A percentile compares a stretch with the other conserved stretches of the same genome.
These are phyloP conservation scores for Pouteria glomerata DNA, from an alignment of 148 eudicot genomes.

Conservation along the genomic window DNA sequence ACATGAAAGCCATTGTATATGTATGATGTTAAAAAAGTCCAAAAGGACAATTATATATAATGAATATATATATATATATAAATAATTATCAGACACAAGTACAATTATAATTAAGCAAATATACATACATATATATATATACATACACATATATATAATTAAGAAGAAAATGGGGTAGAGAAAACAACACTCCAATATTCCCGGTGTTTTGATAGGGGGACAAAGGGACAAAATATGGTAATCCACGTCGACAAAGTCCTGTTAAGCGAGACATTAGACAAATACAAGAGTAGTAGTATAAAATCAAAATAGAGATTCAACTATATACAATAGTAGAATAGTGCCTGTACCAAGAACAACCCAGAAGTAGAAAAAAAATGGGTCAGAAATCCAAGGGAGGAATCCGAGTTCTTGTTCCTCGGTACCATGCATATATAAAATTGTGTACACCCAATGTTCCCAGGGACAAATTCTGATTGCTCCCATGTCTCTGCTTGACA, in stretches of 20 bases:
- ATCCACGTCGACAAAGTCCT: not conserved
- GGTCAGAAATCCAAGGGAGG: too few relatives aligned
- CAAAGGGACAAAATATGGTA: constrained; percentile 10
- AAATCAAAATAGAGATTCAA: not conserved
- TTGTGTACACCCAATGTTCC: not conserved
- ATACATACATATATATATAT: too few relatives aligned
- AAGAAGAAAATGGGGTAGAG: not conserved
- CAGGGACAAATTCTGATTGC: not conserved
- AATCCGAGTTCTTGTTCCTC: not conserved
- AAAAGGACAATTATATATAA: too few relatives aligned
- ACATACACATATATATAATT: too few relatives aligned
- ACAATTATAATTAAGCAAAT: too few relatives aligned
- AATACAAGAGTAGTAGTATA: not conserved
- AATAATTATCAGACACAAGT: too few relatives aligned
- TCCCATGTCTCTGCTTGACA: not conserved
- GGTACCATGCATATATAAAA: not conserved
- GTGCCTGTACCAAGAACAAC: not conserved
- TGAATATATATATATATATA: too few relatives aligned
- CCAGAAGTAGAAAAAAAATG: constrained; percentile 14
- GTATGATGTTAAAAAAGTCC: too few relatives aligned
- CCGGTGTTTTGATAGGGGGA: constrained; percentile 17
- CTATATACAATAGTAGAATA: constrained; percentile 1
- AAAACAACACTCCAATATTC: constrained; percentile 8
- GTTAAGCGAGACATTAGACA: not conserved
- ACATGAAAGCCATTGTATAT: too few relatives aligned